These are phyloP conservation scores for Lachancea fermentati DNA, from an alignment of 805 yeast species.

Conservation along the genomic window DNA sequence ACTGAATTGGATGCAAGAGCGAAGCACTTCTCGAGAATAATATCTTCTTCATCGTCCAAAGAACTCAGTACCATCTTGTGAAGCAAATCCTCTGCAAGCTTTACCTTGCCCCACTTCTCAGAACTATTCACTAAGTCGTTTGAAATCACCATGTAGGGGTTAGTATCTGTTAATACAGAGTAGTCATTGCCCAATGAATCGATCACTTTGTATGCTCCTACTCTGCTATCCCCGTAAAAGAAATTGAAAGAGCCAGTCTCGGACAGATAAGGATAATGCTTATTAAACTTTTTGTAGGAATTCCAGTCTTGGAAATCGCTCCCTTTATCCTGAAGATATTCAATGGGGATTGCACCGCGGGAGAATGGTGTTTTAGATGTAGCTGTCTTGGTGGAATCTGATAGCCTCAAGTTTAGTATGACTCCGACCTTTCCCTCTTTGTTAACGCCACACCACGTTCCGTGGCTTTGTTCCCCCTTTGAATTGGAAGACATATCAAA, in stretches of 20 bases:
- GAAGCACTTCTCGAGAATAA: constrained; percentile 48
- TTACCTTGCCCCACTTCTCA: constrained; percentile 64
- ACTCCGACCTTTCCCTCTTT: constrained; percentile 58
- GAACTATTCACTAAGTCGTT: constrained; percentile 28
- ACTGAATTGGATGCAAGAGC: constrained; percentile 43
- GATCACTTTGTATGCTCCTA: constrained; percentile 19
- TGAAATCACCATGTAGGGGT: constrained; percentile 22
- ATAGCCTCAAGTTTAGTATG: constrained; percentile 64
- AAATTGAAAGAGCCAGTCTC: constrained; percentile 32
- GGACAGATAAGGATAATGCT: constrained; percentile 15
- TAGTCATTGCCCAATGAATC: constrained; percentile 30
- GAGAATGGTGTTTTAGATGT: constrained; percentile 27
- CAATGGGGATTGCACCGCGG: constrained; percentile 42
- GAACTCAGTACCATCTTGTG: constrained; percentile 29
- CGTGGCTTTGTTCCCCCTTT: constrained; percentile 51
- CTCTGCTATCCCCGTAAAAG: constrained; percentile 33
- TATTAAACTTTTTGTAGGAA: constrained; percentile 21
- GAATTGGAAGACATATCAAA: constrained; percentile 49
- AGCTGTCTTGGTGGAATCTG: constrained; percentile 29
- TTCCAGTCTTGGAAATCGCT: constrained; percentile 25
- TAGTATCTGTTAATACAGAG: constrained; percentile 23
- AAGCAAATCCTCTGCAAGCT: constrained; percentile 45
- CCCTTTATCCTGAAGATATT: constrained; percentile 29
- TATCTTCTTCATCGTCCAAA: constrained; percentile 28
- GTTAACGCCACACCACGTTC: constrained; percentile 87